These are phyloP conservation scores for Kondoa subrosea DNA, from an alignment of 768 basidiomycete genomes.

Conservation along the genomic window DNA sequence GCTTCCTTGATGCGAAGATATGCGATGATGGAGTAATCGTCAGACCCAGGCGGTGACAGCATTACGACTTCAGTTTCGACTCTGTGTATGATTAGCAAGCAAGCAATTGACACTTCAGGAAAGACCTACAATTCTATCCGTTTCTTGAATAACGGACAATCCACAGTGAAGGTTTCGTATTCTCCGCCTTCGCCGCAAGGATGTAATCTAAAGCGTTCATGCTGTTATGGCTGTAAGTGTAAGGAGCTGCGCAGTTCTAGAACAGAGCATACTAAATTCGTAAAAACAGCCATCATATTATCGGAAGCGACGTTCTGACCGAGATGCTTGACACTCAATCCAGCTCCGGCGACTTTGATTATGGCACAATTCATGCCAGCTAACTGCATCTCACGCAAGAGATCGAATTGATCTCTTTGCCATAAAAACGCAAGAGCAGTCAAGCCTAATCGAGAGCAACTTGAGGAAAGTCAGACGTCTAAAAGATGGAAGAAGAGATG, in stretches of 20 bases:
- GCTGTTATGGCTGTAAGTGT: conserved; percentile 36
- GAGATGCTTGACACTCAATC: conserved; percentile 49
- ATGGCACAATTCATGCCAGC: conserved; percentile 62
- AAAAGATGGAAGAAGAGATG: not conserved
- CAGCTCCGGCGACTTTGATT: conserved; percentile 93
- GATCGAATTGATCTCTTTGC: conserved; percentile 74
- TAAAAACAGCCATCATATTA: conserved; percentile 55
- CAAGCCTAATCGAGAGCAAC: conserved; percentile 62
- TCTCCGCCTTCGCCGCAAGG: conserved; percentile 96
- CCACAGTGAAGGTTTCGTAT: conserved; percentile 83
- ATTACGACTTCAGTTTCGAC: conserved; percentile 12
- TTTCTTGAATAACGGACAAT: conserved; percentile 72
- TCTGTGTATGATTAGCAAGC: conserved; percentile 36
- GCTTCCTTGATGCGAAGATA: conserved; percentile 66
- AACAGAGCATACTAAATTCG: conserved; percentile 45
- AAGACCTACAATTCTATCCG: conserved; percentile 49
- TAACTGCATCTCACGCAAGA: conserved; percentile 71
- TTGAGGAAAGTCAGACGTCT: conserved; percentile 29
- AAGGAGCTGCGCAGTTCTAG: not conserved
- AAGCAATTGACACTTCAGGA: conserved; percentile 30
- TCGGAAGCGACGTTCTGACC: conserved; percentile 46
- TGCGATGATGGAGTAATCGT: conserved; percentile 71
- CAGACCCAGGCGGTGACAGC: conserved; percentile 20
- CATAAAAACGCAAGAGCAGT: conserved; percentile 77
- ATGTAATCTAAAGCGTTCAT: conserved; percentile 67